A percentile compares a stretch with the other conserved stretches of the same genome.
phyloP scores from a whole-genome alignment of 306 rosid genomes.

The Boehmeria nivea region DNA sequence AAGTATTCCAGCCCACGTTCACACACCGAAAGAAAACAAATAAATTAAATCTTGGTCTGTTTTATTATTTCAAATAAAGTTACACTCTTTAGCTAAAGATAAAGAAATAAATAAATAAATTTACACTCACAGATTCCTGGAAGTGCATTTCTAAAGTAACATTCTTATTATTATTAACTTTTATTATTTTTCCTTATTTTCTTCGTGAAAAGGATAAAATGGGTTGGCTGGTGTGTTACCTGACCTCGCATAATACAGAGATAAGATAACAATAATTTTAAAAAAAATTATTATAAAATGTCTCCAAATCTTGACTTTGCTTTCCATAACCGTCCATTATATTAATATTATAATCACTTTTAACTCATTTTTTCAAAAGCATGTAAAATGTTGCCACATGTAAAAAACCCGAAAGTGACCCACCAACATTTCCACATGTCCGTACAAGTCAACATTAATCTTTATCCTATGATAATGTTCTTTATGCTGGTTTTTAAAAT shows the following conservation, averaged over 20 bases:
- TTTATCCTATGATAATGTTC: neutral
- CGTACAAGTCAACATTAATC: constrained; percentile 32
- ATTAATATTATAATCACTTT: neutral
- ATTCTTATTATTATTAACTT: neutral
- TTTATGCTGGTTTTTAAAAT: neutral
- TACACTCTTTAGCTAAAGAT: too few relatives aligned
- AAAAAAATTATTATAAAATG: neutral
- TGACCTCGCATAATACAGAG: too few relatives aligned
- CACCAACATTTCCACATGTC: constrained; percentile 28
- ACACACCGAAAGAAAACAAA: neutral
- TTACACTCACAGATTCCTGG: constrained; percentile 15
- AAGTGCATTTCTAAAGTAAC: constrained; percentile 25
- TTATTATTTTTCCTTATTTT: neutral
- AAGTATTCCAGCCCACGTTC: constrained; percentile 13
- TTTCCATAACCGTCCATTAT: too few relatives aligned
- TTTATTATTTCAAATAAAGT: neutral
- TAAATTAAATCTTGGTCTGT: neutral
- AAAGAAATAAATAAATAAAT: too few relatives aligned
- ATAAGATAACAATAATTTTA: neutral
- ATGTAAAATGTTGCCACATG: constrained; percentile 13
- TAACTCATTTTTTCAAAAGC: neutral
- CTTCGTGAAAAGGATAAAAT: constrained; percentile 4
- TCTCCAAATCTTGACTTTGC: constrained; percentile 26
- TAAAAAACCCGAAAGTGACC: neutral
- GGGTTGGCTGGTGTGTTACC: neutral